A percentile compares a stretch with the other conserved stretches of the same genome.
phyloP scores from a whole-genome alignment of 1,284 basidiomycete genomes.

The Fomitopsis pinicola region DNA sequence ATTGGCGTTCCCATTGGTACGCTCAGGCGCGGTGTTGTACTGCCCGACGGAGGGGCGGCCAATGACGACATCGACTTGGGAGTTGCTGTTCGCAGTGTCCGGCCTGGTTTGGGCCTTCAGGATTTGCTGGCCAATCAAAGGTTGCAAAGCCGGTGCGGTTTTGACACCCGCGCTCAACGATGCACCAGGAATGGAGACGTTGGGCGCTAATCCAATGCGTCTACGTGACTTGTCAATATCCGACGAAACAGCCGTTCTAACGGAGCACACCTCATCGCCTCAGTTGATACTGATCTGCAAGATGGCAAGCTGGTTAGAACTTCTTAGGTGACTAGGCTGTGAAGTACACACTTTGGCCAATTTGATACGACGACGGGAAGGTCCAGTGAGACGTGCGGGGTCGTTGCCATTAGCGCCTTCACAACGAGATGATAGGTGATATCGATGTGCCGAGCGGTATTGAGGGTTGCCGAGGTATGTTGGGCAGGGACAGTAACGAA shows the following conservation, averaged over 20 bases:
- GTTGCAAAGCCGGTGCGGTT: not conserved
- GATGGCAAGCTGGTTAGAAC: slow-evolving; percentile 7
- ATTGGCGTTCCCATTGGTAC: slow-evolving; percentile 6
- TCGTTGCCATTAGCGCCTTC: slow-evolving; percentile 70
- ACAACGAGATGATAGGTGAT: slow-evolving; percentile 75
- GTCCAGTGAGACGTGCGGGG: slow-evolving; percentile 61
- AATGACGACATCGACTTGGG: slow-evolving; percentile 10
- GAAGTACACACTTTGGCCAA: slow-evolving; percentile 60
- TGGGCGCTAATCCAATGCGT: slow-evolving; percentile 68
- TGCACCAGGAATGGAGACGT: slow-evolving; percentile 39
- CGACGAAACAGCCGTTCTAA: not conserved
- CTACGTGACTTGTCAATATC: slow-evolving; percentile 28
- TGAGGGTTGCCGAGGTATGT: slow-evolving; percentile 73
- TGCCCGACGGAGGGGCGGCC: slow-evolving; percentile 14
- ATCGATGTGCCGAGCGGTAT: slow-evolving; percentile 75
- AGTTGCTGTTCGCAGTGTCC: slow-evolving; percentile 3
- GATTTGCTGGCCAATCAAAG: slow-evolving; percentile 6
- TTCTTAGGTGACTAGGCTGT: not conserved
- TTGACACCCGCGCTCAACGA: not conserved
- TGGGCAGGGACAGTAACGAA: slow-evolving; percentile 62
- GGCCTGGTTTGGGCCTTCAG: slow-evolving; percentile 1
- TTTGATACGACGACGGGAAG: slow-evolving; percentile 77
- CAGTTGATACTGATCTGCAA: slow-evolving; percentile 54
- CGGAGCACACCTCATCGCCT: slow-evolving; percentile 53
- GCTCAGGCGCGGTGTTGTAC: slow-evolving; percentile 30